Percentiles rank a stretch among this genome's conserved stretches.
Evolutionary conservation across 495 filamentous ascomycete species (phyloP).

Genomic region (Xylaria flabelliformis): DNA sequence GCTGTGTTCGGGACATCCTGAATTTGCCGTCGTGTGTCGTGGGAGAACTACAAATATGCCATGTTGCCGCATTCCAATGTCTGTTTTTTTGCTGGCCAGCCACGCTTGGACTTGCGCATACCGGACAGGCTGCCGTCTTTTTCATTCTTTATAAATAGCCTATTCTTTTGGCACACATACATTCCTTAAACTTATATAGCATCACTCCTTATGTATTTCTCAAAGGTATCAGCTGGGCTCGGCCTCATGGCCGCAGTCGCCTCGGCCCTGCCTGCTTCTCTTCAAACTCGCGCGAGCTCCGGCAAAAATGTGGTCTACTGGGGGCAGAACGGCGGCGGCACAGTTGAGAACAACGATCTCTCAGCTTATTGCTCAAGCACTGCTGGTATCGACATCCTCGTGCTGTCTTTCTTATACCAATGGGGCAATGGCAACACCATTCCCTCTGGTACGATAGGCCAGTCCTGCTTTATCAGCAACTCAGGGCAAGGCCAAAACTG

Average conservation of each 20-base stretch:
- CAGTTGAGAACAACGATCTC: slow-evolving; percentile 51
- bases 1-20: slow-evolving; percentile 3
- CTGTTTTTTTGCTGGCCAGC: slow-evolving; percentile 20
- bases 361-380: slow-evolving; percentile 47
- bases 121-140: slow-evolving; percentile 6
- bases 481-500: slow-evolving; percentile 50
- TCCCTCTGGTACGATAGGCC: slow-evolving; percentile 48
- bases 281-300: slow-evolving; percentile 34
- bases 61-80: slow-evolving; percentile 25
- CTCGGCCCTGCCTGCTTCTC: slow-evolving; percentile 39
- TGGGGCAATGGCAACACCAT: slow-evolving; percentile 46
- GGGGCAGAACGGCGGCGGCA: slow-evolving; percentile 52
- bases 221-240: slow-evolving; percentile 38
- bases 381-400: slow-evolving; percentile 56
- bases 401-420: slow-evolving; percentile 59
- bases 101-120: slow-evolving; percentile 16
- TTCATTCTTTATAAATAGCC: slow-evolving; percentile 24
- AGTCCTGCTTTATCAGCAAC: slow-evolving; percentile 44
- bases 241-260: slow-evolving; percentile 40
- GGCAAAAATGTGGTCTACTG: slow-evolving; percentile 53
- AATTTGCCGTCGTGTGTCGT: background rate
- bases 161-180: slow-evolving; percentile 35
- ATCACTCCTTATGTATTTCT: slow-evolving; percentile 39
- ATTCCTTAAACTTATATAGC: slow-evolving; percentile 22
- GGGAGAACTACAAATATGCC: slow-evolving; percentile 30